Evolutionary conservation across 176 grass and related monocot genomes (phyloP).

Genomic region (Paspalum vaginatum): DNA sequence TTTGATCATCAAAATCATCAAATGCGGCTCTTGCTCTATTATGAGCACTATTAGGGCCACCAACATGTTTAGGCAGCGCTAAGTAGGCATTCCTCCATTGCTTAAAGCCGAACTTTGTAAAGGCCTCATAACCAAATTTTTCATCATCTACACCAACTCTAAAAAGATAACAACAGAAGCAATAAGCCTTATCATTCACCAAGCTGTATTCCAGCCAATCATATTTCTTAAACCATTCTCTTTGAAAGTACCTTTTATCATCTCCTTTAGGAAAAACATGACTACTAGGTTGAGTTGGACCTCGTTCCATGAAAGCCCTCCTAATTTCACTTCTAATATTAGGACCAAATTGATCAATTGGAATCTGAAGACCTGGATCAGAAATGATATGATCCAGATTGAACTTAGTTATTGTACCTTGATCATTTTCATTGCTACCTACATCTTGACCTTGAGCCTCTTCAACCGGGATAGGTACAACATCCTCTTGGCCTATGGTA

Average conservation of each 20-base stretch:
- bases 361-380: not conserved
- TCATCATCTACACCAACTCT: not conserved
- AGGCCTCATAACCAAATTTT: not conserved
- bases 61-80: too few species aligned
- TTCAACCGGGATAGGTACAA: too few species aligned
- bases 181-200: not conserved
- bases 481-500: too few species aligned
- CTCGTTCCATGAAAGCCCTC: not conserved
- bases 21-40: not conserved
- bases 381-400: not conserved
- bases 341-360: not conserved
- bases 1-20: not conserved
- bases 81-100: not conserved
- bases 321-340: not conserved
- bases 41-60: not conserved
- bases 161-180: not conserved
- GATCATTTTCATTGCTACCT: too few species aligned
- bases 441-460: too few species aligned
- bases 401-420: not conserved
- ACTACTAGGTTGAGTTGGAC: not conserved
- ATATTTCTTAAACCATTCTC: not conserved
- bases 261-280: not conserved
- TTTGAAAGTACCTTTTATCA: not conserved
- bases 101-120: not conserved
- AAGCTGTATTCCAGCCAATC: not conserved